Conservation (phyloP, 1,284 basidiomycete genomes). For the Melampsora medusae region DNA sequence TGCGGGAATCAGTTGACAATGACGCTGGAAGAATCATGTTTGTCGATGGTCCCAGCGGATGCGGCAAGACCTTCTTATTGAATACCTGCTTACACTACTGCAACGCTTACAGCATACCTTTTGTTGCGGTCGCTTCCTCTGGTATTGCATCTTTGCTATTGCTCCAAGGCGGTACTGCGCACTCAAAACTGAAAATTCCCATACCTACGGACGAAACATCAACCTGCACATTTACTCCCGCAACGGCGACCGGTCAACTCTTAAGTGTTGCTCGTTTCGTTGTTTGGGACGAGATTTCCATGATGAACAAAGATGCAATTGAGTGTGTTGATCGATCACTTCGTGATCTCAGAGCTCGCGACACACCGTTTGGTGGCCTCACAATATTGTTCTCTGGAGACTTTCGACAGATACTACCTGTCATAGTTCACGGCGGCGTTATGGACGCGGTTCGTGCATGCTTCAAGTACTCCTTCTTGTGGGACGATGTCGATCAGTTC, state of each 20-base stretch:
- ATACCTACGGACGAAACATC: neutral
- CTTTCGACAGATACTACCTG: conserved; percentile 10
- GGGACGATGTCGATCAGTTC: neutral
- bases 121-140: neutral
- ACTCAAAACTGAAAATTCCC: neutral
- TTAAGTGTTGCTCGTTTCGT: conserved; percentile 30
- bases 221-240: neutral
- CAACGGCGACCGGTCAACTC: neutral
- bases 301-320: neutral
- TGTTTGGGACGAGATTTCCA: conserved; percentile 8
- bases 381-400: neutral
- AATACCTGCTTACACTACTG: neutral
- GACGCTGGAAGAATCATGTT: neutral
- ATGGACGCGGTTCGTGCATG: neutral
- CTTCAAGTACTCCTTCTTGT: neutral
- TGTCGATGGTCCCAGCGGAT: neutral
- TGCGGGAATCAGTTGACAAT: neutral
- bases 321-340: neutral
- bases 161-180: neutral
- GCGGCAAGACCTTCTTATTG: conserved; percentile 1
- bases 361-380: neutral
- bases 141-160: neutral
- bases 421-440: neutral
- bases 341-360: neutral
- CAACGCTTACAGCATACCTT: neutral